Evolutionary conservation across 2,329 filamentous ascomycete species (phyloP), one percentile per base, ranked within the genome.

Genomic region (Periconia sp.): DNA sequence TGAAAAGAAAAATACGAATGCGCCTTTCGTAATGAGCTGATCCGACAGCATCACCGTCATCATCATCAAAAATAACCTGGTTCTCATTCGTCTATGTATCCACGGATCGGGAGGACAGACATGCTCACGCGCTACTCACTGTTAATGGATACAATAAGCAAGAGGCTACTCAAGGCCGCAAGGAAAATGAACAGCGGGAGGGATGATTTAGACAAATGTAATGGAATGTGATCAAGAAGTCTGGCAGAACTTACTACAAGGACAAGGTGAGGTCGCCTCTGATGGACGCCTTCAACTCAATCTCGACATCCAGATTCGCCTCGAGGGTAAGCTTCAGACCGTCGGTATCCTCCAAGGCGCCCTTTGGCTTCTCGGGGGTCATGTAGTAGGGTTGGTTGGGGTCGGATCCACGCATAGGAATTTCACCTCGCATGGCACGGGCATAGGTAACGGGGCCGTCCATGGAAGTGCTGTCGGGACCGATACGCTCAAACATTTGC

Each of bases 231-330:
- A 47, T 17, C 19, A 17, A 41, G 45, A 49, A 55, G 45, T 35
- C 31, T 41, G 43, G 49, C 42, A 41, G 2, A n/a, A 86, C 85
- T 79, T 82, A 91, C 88, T 89, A 84, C 67, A 94, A 80, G 59
- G 86, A 88, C 60, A 94, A 75, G 33, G 90, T 92, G 59, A 95
- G 76, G 76, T 95, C 91, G 68, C 91, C 91, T 65, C 92, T 86
- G 60, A 94, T 92, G 73, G 88, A 87, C 18, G 90, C 90, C 80
- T 94, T 94, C 56, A 94, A 81, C 65, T 91, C 88, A 57, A 94
- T 90, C 74, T 94, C 90, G 47, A 94, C 82, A 61, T 94, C 90
- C 53, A 94, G 79, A 73, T 92, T 92, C 51, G 91, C 77, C 69
- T 92, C 90, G 19, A 94, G 77, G 37, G 86, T 83, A 68, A 92